phyloP scores from a whole-genome alignment of 2,329 filamentous ascomycete species.

The Cladosporium sp. region DNA sequence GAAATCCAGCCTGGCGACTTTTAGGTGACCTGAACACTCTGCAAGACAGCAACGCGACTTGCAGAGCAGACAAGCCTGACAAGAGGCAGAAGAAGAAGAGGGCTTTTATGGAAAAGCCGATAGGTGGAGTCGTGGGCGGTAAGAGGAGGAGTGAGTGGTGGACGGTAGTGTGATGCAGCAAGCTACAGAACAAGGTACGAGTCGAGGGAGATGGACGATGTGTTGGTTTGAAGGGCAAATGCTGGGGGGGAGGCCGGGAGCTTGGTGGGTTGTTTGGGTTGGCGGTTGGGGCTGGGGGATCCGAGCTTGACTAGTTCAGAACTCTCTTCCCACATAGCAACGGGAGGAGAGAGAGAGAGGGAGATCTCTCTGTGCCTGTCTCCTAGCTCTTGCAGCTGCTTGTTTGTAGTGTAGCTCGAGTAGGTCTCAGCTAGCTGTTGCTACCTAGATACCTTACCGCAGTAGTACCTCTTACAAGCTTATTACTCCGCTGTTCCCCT shows the following conservation, averaged over 20 bases:
- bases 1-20: conserved; percentile 98
- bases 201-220: neutral
- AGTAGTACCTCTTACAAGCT: too few relatives aligned
- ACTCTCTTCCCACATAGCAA: too few relatives aligned
- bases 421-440: too few relatives aligned
- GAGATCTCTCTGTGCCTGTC: too few relatives aligned
- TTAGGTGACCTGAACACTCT: conserved; percentile 66
- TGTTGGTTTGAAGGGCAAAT: too few relatives aligned
- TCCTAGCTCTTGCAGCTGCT: too few relatives aligned
- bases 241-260: neutral
- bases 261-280: neutral
- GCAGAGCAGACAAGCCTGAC: conserved; percentile 10
- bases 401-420: too few relatives aligned
- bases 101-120: neutral
- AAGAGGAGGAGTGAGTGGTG: neutral
- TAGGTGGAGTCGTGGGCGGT: neutral
- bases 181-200: neutral
- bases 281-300: neutral
- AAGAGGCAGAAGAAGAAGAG: neutral
- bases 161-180: neutral
- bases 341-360: too few relatives aligned
- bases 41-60: conserved; percentile 36
- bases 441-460: too few relatives aligned
- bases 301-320: neutral
- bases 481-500: too few relatives aligned